Conservation (phyloP, 2,329 filamentous ascomycete species). For the Fragosphaeria purpurea region DNA sequence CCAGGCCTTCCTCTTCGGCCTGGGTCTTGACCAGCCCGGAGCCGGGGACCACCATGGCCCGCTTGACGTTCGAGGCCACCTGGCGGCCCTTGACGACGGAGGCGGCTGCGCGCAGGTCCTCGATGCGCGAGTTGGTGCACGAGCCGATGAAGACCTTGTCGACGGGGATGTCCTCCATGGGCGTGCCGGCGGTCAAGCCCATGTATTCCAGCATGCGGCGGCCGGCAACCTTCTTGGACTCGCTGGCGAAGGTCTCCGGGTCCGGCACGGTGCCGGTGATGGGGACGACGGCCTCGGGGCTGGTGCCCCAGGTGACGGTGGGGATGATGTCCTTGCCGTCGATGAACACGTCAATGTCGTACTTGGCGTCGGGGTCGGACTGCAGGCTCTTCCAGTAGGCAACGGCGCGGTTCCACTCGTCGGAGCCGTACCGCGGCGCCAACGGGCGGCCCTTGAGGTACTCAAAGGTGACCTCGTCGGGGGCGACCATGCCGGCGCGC, state of each 20-base stretch:
- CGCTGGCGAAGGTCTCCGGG: constrained; percentile 73
- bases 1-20: constrained; percentile 83
- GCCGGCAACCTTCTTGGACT: constrained; percentile 70
- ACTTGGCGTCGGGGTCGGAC: constrained; percentile 81
- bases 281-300: constrained; percentile 89
- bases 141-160: constrained; percentile 98
- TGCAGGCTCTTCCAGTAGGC: constrained; percentile 80
- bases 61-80: constrained; percentile 79
- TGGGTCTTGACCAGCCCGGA: constrained; percentile 89
- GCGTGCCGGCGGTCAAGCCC: constrained; percentile 77
- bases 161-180: constrained; percentile 80
- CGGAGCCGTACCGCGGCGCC: constrained; percentile 71
- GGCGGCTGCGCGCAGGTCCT: constrained; percentile 84
- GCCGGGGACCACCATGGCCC: constrained; percentile 92
- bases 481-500: constrained; percentile 91
- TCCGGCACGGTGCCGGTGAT: constrained; percentile 87
- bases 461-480: constrained; percentile 86
- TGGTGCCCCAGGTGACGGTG: constrained; percentile 94
- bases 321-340: constrained; percentile 88
- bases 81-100: constrained; percentile 79
- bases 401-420: constrained; percentile 81
- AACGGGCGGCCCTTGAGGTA: constrained; percentile 88
- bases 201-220: constrained; percentile 88
- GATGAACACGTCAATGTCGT: constrained; percentile 80
- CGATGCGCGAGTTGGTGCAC: constrained; percentile 94